A percentile compares a stretch with the other conserved stretches of the same genome.
These are phyloP conservation scores for Quercus aquifolioides DNA, from an alignment of 306 rosid genomes.

Conservation along the genomic window DNA sequence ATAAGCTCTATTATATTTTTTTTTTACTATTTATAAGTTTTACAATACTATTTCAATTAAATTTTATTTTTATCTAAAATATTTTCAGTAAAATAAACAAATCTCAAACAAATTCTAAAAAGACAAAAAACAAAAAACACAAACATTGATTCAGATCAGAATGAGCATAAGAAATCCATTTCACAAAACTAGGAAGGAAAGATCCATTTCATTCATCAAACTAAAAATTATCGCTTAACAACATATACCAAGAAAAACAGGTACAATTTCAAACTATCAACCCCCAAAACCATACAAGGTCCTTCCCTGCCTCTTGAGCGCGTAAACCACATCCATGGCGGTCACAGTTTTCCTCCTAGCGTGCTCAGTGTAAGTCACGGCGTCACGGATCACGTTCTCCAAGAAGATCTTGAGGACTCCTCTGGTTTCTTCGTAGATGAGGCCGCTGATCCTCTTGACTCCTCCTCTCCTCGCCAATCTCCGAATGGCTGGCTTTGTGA, in stretches of 20 bases:
- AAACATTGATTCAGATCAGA: too few relatives aligned
- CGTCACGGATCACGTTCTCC: constrained; percentile 33
- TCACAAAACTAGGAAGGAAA: too few relatives aligned
- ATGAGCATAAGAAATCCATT: too few relatives aligned
- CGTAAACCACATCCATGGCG: constrained; percentile 38
- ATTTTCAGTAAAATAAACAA: too few relatives aligned
- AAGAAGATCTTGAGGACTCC: constrained; percentile 32
- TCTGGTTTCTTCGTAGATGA: constrained; percentile 32
- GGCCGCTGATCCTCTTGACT: constrained; percentile 34
- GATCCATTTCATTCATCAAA: not conserved
- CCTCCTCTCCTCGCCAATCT: constrained; percentile 36
- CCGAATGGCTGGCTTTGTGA: constrained; percentile 35
- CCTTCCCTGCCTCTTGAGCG: constrained; percentile 36
- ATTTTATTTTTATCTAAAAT: too few relatives aligned
- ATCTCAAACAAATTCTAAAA: too few relatives aligned
- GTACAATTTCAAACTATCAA: not conserved
- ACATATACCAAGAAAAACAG: not conserved
- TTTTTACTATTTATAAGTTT: too few relatives aligned
- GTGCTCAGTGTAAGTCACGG: constrained; percentile 25
- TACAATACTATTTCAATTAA: too few relatives aligned
- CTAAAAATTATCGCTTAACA: not conserved
- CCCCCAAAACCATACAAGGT: constrained; percentile 36
- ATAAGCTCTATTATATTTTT: too few relatives aligned
- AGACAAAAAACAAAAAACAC: too few relatives aligned
- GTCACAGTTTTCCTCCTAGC: constrained; percentile 32